Conservation (phyloP, 768 basidiomycete species). For the Pleurotus tuoliensis region DNA sequence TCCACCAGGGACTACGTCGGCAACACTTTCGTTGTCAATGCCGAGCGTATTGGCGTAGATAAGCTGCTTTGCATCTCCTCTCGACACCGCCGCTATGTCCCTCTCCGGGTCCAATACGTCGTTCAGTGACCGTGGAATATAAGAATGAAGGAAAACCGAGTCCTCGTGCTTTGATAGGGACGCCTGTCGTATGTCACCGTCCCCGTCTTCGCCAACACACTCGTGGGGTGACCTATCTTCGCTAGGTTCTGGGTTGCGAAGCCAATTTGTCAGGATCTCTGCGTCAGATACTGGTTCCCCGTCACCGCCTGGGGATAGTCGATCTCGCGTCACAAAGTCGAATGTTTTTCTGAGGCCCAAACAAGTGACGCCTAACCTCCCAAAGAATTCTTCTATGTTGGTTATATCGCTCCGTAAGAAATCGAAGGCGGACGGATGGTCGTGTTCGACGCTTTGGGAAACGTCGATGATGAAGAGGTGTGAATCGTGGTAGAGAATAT, state of each 20-base stretch:
- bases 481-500: slow-evolving; percentile 80
- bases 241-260: slow-evolving; percentile 29
- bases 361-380: slow-evolving; percentile 64
- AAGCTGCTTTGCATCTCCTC: slow-evolving; percentile 67
- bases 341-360: slow-evolving; percentile 82
- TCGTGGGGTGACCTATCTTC: slow-evolving; percentile 10
- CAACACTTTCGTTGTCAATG: slow-evolving; percentile 44
- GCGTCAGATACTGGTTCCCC: slow-evolving; percentile 24
- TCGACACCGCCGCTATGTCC: slow-evolving; percentile 71
- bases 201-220: slow-evolving; percentile 15
- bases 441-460: slow-evolving; percentile 97
- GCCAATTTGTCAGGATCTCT: slow-evolving; percentile 40
- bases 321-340: slow-evolving; percentile 78
- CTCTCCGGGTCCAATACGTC: slow-evolving; percentile 95
- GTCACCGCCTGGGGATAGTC: slow-evolving; percentile 21
- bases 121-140: slow-evolving; percentile 88
- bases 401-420: slow-evolving; percentile 90
- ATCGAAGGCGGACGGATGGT: slow-evolving; percentile 94
- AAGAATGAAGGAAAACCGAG: slow-evolving; percentile 82
- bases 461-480: slow-evolving; percentile 96
- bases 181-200: slow-evolving; percentile 12
- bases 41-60: slow-evolving; percentile 91
- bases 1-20: slow-evolving; percentile 12
- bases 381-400: slow-evolving; percentile 93
- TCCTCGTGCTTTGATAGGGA: slow-evolving; percentile 65